Conservation (phyloP, 805 yeast genomes). For the Debaryomyces tyrocola region DNA sequence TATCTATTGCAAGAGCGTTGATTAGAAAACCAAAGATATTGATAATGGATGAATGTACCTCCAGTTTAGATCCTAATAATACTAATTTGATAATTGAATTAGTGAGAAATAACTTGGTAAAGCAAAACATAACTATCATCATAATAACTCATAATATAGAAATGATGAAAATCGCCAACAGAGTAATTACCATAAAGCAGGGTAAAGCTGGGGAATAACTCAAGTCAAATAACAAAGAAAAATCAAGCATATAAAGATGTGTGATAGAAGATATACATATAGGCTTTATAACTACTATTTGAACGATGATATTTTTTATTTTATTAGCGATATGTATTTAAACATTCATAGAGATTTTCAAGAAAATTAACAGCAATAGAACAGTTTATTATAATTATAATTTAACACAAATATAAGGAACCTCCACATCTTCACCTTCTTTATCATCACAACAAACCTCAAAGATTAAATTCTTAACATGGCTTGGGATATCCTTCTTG, state of each 20-base stretch:
- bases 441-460: slow-evolving; percentile 92
- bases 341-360: background rate
- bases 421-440: slow-evolving; percentile 93
- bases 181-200: slow-evolving; percentile 46
- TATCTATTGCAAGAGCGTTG: slow-evolving; percentile 82
- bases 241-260: background rate
- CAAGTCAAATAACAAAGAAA: background rate
- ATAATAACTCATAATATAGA: slow-evolving; percentile 74
- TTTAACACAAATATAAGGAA: slow-evolving; percentile 76
- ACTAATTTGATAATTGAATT: slow-evolving; percentile 50
- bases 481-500: slow-evolving; percentile 74
- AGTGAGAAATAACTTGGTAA: slow-evolving; percentile 35
- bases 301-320: background rate
- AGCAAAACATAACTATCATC: slow-evolving; percentile 41
- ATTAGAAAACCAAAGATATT: slow-evolving; percentile 61
- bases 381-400: slow-evolving; percentile 14
- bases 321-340: background rate
- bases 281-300: background rate
- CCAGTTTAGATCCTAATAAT: slow-evolving; percentile 76
- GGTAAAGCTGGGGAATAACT: slow-evolving; percentile 32
- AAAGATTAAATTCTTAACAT: slow-evolving; percentile 74
- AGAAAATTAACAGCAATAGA: background rate
- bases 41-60: slow-evolving; percentile 88
- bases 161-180: slow-evolving; percentile 59
- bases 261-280: too few species aligned